These are phyloP conservation scores for Catharanthus roseus DNA, from an alignment of 257 asterid genomes.

Conservation along the genomic window DNA sequence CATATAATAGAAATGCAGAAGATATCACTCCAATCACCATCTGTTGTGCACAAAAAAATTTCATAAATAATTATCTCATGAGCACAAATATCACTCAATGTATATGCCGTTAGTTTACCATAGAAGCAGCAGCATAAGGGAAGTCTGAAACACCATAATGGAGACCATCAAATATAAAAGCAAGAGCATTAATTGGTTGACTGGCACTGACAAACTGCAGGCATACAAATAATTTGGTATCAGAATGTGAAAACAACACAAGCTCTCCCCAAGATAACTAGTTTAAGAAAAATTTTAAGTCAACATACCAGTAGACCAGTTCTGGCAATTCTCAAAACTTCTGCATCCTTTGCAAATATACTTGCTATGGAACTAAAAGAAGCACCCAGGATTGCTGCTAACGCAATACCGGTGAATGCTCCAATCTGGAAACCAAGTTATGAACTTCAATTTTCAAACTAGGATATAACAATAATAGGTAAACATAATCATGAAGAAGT, in stretches of 20 bases:
- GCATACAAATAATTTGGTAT: constrained; percentile 18
- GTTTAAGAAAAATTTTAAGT: background rate
- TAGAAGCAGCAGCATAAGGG: constrained; percentile 72
- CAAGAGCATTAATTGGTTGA: constrained; percentile 84
- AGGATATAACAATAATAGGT: constrained; percentile 1
- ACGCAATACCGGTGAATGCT: constrained; percentile 48
- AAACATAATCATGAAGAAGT: background rate
- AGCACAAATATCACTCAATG: background rate
- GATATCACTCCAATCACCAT: constrained; percentile 80
- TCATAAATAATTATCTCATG: background rate
- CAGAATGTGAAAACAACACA: background rate
- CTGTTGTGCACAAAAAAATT: constrained; percentile 35
- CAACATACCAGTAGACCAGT: constrained; percentile 62
- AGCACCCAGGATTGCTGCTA: constrained; percentile 58
- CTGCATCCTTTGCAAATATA: constrained; percentile 57
- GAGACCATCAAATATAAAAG: constrained; percentile 80
- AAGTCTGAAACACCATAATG: constrained; percentile 92
- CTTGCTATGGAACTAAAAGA: constrained; percentile 66
- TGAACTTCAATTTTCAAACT: constrained; percentile 4
- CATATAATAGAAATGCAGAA: constrained; percentile 58
- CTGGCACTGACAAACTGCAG: constrained; percentile 86
- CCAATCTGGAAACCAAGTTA: constrained; percentile 52
- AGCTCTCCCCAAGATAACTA: background rate
- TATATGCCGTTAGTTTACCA: constrained; percentile 40
- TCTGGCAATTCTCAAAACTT: constrained; percentile 57